Evolutionary conservation across 768 basidiomycete species (phyloP).

Genomic region (Tubosaeta sp.): DNA sequence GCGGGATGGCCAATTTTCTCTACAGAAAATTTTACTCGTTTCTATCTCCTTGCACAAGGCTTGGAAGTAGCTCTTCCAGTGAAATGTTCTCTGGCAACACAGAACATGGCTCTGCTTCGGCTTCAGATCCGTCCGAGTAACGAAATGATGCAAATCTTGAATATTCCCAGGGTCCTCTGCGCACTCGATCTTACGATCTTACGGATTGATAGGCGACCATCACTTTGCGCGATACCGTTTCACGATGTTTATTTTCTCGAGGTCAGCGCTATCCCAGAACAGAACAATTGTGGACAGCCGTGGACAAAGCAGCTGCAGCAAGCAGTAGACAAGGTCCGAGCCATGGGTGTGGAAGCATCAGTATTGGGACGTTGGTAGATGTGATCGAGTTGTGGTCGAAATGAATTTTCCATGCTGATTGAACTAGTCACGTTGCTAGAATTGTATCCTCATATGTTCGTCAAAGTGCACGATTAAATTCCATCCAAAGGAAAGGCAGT

Average conservation of each 20-base stretch:
- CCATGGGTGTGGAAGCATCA: slow-evolving; percentile 33
- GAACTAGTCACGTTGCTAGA: too few species aligned
- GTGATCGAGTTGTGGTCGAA: not conserved
- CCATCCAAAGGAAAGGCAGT: too few species aligned
- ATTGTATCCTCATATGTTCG: too few species aligned
- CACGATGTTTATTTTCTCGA: slow-evolving; percentile 65
- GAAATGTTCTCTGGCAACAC: slow-evolving; percentile 15
- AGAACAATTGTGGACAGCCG: not conserved
- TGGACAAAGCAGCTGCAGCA: slow-evolving; percentile 36
- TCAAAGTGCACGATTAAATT: too few species aligned
- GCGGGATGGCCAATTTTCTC: not conserved
- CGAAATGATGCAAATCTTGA: not conserved
- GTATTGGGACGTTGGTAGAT: slow-evolving; percentile 50
- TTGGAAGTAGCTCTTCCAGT: slow-evolving; percentile 27
- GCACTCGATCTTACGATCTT: slow-evolving; percentile 41
- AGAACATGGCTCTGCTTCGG: slow-evolving; percentile 38
- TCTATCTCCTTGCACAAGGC: slow-evolving; percentile 52
- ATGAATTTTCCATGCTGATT: not conserved
- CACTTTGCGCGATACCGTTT: slow-evolving; percentile 42
- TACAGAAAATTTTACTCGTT: slow-evolving; percentile 66
- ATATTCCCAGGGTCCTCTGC: slow-evolving; percentile 25
- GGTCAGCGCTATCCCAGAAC: slow-evolving; percentile 24
- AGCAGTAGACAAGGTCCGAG: slow-evolving; percentile 32
- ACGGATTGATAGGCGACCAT: slow-evolving; percentile 66
- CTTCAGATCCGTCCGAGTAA: slow-evolving; percentile 15